Base-by-base conservation (phyloP, 768 basidiomycete genomes). In the Asterophora lycoperdoides region DNA sequence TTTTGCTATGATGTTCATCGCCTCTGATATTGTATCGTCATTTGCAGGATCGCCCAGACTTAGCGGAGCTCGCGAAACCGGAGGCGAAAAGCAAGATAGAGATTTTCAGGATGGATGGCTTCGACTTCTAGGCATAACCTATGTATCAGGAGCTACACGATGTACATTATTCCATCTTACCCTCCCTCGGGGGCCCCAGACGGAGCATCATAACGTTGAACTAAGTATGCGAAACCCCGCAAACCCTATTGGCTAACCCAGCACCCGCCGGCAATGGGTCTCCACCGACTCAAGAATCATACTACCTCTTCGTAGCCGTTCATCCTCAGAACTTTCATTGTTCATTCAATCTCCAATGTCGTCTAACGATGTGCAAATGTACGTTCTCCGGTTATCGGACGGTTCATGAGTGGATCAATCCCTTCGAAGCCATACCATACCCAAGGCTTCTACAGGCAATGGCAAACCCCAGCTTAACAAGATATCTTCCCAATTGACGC, bases 61-160 rank as follows among this genome's bases (percentile, higher is more conserved):
- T 98, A 29, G 91, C 87, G 10, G 88, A 91, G 20, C 64, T 80
- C 53, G 85, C 90, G 3, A 77, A 79, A 60, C 72, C 78, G 13
- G 79, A 77, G 57, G 74, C 76, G 15, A 84, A 79, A 48, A 71
- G 78, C 33, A 77, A 77, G 58, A 68, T 96, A 48, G 78, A 86
- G 38, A 59, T 75, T 33, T 99, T 97, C 73, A 76, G 90, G 40
- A 72, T 72, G 53, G 83, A 89, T 52, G 93, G 93, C 3, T 91
- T 97, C 61, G 94, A 97, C 49, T 98, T 96, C 63, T 95, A 41
- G 46, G 15, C 36, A 34, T 26, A 32, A 74, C 64, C 14, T 38
- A 61, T 41, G 10, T 42, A 30, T 17, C 44, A 48, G 44, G 47
- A 26, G 42, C 11, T 51, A 34, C 32, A 38, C 48, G 37, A 44